Evolutionary conservation across 1,139 yeast genomes (phyloP).

Genomic region (Sugiyamaella neomexicana): DNA sequence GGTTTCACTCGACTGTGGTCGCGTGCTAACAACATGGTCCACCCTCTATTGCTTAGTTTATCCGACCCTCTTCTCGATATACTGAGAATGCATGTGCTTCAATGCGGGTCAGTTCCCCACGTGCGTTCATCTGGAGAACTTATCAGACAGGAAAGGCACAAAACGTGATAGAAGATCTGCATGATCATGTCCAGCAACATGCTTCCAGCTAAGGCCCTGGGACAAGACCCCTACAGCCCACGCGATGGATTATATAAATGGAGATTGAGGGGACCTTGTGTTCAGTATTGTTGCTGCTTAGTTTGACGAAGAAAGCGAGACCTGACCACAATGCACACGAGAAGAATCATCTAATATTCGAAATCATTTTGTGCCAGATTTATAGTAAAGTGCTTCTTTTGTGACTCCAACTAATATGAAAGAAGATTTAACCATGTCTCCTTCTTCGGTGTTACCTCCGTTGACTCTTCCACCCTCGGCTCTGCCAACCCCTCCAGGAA

Average conservation of each 20-base stretch:
- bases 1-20: constrained; percentile 12
- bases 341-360: too few species aligned
- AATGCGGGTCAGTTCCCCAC: constrained; percentile 6
- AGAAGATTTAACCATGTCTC: constrained; percentile 13
- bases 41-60: not conserved
- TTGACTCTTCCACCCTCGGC: constrained; percentile 18
- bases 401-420: constrained; percentile 2
- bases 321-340: too few species aligned
- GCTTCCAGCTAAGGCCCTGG: not conserved
- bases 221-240: not conserved
- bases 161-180: constrained; percentile 11
- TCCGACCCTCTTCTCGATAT: too few species aligned
- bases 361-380: too few species aligned
- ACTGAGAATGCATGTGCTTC: not conserved
- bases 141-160: constrained; percentile 12
- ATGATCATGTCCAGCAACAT: not conserved
- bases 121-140: constrained; percentile 10
- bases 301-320: too few species aligned
- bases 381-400: too few species aligned
- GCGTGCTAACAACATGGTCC: constrained; percentile 3
- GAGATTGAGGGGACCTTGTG: not conserved
- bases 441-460: constrained; percentile 12
- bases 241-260: constrained; percentile 10
- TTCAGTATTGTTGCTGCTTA: too few species aligned
- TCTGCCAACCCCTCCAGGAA: constrained; percentile 19